A percentile compares a stretch with the other conserved stretches of the same genome.
phyloP scores from a whole-genome alignment of 495 filamentous ascomycete genomes.

The Aspergillus biplanus region DNA sequence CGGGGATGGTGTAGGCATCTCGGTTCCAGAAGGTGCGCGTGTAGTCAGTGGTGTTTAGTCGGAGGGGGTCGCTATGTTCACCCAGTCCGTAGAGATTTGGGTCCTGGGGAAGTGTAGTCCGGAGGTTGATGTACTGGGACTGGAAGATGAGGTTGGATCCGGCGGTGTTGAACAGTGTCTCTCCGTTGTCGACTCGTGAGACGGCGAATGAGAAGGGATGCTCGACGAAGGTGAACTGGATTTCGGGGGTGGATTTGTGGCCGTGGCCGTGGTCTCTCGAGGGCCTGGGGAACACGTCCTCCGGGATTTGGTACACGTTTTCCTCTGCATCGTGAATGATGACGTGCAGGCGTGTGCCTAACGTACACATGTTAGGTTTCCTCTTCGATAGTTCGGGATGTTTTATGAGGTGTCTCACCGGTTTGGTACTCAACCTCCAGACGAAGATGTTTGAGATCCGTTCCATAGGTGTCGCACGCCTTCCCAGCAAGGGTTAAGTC shows the following conservation, averaged over 20 bases:
- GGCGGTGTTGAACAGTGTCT: conserved; percentile 81
- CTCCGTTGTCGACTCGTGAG: conserved; percentile 47
- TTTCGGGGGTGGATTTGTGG: conserved; percentile 27
- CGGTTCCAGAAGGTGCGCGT: conserved; percentile 81
- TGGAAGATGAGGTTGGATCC: conserved; percentile 74
- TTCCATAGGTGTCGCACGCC: conserved; percentile 72
- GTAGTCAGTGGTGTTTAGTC: conserved; percentile 72
- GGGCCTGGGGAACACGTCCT: conserved; percentile 71
- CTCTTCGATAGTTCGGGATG: no score
- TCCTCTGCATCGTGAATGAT: conserved; percentile 77
- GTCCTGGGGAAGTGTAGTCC: conserved; percentile 66
- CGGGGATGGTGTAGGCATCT: conserved; percentile 68
- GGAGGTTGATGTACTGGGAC: conserved; percentile 73
- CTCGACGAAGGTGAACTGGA: conserved; percentile 67
- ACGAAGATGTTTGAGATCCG: conserved; percentile 65
- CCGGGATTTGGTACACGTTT: conserved; percentile 77
- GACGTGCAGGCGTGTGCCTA: conserved; percentile 80
- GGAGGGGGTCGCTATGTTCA: conserved; percentile 76
- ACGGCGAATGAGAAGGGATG: conserved; percentile 80
- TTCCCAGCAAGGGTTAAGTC: conserved; percentile 68
- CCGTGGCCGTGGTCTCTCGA: conserved; percentile 21
- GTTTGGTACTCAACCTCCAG: conserved; percentile 77
- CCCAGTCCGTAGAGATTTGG: conserved; percentile 81
- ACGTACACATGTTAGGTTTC: not conserved
- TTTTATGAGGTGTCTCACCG: conserved; percentile 49